Conservation (phyloP, 2,329 filamentous ascomycete species). For the Epichloe elymi region DNA sequence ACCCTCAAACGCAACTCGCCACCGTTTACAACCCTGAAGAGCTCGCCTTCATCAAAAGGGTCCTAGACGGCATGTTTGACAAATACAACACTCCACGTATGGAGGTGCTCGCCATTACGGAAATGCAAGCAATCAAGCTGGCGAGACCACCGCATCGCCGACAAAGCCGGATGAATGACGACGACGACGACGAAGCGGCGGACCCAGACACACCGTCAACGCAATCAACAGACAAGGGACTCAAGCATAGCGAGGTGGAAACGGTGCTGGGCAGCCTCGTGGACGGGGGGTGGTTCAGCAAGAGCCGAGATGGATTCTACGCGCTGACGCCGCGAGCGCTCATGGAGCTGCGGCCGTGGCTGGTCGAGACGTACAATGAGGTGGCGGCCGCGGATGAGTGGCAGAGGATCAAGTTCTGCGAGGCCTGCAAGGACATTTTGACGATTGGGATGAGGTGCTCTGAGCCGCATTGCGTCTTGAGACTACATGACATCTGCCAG, state of each 20-base stretch:
- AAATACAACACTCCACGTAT: slow-evolving; percentile 66
- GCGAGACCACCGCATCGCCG: slow-evolving; percentile 33
- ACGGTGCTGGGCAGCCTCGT: slow-evolving; percentile 55
- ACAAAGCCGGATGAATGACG: slow-evolving; percentile 18
- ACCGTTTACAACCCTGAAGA: slow-evolving; percentile 72
- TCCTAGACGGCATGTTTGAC: slow-evolving; percentile 88
- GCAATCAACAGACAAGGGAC: slow-evolving; percentile 30
- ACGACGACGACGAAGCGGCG: slow-evolving; percentile 22
- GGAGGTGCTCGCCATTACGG: slow-evolving; percentile 72
- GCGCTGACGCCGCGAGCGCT: slow-evolving; percentile 62
- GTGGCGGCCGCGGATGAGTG: slow-evolving; percentile 43
- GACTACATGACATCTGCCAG: slow-evolving; percentile 67
- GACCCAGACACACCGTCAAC: slow-evolving; percentile 15
- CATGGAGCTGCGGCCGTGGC: slow-evolving; percentile 73
- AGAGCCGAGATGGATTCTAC: slow-evolving; percentile 59
- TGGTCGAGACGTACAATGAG: slow-evolving; percentile 85
- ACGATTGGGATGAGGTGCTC: slow-evolving; percentile 71
- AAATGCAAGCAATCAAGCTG: slow-evolving; percentile 66
- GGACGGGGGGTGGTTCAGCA: slow-evolving; percentile 73
- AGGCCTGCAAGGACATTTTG: slow-evolving; percentile 79
- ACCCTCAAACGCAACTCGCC: slow-evolving; percentile 74
- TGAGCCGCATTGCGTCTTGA: slow-evolving; percentile 50
- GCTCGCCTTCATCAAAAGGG: slow-evolving; percentile 74
- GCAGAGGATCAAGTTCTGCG: slow-evolving; percentile 73
- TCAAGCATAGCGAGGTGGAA: slow-evolving; percentile 72